A percentile compares a stretch with the other conserved stretches of the same genome.
Conservation (phyloP, 2,329 filamentous ascomycete species). For the Diaporthe australafricana region DNA sequence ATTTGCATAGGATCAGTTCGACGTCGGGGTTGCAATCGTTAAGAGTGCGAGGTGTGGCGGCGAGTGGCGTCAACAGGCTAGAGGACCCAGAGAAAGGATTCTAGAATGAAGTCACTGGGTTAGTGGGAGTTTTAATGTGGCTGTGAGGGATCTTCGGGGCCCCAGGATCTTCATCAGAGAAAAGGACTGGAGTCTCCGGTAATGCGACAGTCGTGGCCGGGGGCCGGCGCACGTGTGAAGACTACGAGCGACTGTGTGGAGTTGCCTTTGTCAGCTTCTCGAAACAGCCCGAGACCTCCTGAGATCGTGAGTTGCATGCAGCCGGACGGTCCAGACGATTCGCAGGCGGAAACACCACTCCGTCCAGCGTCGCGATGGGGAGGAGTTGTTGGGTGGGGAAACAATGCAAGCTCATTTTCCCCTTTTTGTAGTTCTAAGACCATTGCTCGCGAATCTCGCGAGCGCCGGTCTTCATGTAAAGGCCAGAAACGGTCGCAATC, state of each 20-base stretch:
- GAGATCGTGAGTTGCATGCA: slow-evolving; percentile 29
- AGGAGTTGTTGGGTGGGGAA: slow-evolving; percentile 1
- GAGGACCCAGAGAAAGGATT: not conserved
- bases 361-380: slow-evolving; percentile 8
- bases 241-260: slow-evolving; percentile 33
- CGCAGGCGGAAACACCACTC: slow-evolving; percentile 21
- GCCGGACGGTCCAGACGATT: slow-evolving; percentile 25
- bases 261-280: slow-evolving; percentile 29
- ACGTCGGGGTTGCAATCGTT: not conserved
- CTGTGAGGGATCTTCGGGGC: slow-evolving; percentile 26
- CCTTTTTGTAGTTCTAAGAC: slow-evolving; percentile 13
- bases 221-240: slow-evolving; percentile 19
- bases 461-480: slow-evolving; percentile 13
- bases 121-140: slow-evolving; percentile 29
- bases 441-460: slow-evolving; percentile 19
- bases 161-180: slow-evolving; percentile 19
- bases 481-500: not conserved
- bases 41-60: slow-evolving; percentile 28
- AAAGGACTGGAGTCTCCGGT: slow-evolving; percentile 23
- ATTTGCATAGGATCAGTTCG: not conserved
- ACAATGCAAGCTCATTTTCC: slow-evolving; percentile 7
- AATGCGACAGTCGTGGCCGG: not conserved
- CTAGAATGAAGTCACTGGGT: slow-evolving; percentile 31
- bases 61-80: not conserved
- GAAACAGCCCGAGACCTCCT: slow-evolving; percentile 24